Evolutionary conservation across 2,329 filamentous ascomycete genomes (phyloP), one percentile per base, ranked within the genome.

Genomic region (Geosmithia flava): DNA sequence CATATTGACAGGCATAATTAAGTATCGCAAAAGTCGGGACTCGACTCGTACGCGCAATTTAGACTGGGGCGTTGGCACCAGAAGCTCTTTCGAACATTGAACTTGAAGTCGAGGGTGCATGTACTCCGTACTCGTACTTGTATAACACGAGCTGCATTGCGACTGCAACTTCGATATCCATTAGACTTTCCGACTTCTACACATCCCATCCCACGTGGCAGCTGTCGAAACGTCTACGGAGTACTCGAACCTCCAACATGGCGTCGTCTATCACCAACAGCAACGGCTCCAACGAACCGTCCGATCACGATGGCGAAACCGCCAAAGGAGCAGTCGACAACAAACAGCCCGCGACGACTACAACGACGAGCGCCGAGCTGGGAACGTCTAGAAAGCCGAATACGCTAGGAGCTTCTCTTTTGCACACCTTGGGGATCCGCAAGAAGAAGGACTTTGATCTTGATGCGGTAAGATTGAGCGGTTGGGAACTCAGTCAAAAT

Each of bases 401-500:
- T 13, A 37, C 33, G 6, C 10, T 37, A 16, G 33, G 33, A 3
- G 33, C 10, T 11, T 7, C 3, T 3, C 6, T 37, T 16, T 11
- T 37, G 33, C 33, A 37, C 6, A 37, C 15, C 10, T 16, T 37
- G 11, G 15, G 33, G 15, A 7, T 37, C 11, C 33, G 33, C 29
- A 30, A 30, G 33, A 37, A 58, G 1, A 59, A 56, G 0, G 43
- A 46, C 5, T 56, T 58, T 39, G 62, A 64, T 49, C 58, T 59
- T 5, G 59, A 62, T 43, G 55, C 59, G 7, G 33, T 37, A 37
- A 37, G 33, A n/a, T n/a, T n/a, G n/a, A 37, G 23, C 23, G 23
- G 23, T 27, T 27, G 23, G 4, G 4, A 27, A 37, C 33, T 11
- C 6, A 37, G 6, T 11, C 11, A 16, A 37, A 37, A 7, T 11